These are phyloP conservation scores for Aristolochia contorta DNA, from an alignment of 164 flowering plant species.

Conservation along the genomic window DNA sequence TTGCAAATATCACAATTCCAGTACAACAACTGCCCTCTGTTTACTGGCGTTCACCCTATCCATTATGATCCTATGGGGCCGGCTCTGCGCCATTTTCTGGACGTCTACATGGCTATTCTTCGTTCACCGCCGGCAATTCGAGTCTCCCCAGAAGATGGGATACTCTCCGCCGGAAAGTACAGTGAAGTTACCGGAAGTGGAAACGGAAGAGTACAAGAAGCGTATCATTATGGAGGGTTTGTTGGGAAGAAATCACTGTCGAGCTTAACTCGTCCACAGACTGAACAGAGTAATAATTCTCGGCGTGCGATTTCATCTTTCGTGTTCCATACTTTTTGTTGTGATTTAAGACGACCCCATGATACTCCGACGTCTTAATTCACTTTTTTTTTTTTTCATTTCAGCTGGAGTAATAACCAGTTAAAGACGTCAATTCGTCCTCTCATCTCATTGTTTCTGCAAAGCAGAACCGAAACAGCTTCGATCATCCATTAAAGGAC, in stretches of 20 bases:
- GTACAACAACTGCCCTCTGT: background rate
- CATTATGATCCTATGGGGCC: conserved; percentile 7
- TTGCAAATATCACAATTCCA: background rate
- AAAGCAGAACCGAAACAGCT: background rate
- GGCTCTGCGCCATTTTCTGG: conserved; percentile 9
- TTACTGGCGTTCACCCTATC: conserved; percentile 2
- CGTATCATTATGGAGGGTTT: conserved; percentile 3
- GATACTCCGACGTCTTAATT: too few species aligned
- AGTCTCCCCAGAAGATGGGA: background rate
- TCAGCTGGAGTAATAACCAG: too few species aligned
- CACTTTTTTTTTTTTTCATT: too few species aligned
- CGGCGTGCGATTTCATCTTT: background rate
- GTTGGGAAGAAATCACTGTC: background rate
- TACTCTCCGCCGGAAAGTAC: background rate
- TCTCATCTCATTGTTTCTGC: too few species aligned
- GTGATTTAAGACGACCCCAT: too few species aligned
- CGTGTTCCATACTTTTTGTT: background rate
- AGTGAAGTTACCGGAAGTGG: background rate
- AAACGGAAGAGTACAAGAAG: conserved; percentile 2
- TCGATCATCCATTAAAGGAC: background rate
- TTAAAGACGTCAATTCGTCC: too few species aligned
- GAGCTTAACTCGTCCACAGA: background rate
- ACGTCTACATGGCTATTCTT: conserved; percentile 7
- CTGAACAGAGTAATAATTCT: background rate
- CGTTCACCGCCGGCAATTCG: conserved; percentile 1